These are phyloP conservation scores for Boletus coccyginus DNA, from an alignment of 768 basidiomycete species.

Conservation along the genomic window DNA sequence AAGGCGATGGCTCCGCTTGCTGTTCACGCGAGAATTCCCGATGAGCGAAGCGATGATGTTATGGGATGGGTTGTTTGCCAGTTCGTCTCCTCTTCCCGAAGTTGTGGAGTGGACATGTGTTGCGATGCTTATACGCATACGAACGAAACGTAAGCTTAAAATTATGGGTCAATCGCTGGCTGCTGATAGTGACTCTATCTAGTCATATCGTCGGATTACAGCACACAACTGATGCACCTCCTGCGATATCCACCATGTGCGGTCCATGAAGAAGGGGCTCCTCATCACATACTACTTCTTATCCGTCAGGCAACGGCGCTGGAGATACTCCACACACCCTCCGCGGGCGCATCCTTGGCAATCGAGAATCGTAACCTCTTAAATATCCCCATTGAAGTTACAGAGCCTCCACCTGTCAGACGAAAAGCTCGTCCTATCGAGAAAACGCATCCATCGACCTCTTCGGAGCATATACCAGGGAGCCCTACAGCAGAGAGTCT, in stretches of 20 bases:
- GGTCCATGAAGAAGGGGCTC: conserved; percentile 34
- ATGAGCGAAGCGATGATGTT: conserved; percentile 78
- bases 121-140: conserved; percentile 92
- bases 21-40: conserved; percentile 91
- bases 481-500: conserved; percentile 28
- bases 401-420: conserved; percentile 41
- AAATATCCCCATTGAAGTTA: conserved; percentile 67
- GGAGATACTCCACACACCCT: conserved; percentile 67
- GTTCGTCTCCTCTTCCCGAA: conserved; percentile 66
- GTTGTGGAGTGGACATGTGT: conserved; percentile 86
- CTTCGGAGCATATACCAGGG: conserved; percentile 18
- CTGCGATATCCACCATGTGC: conserved; percentile 73
- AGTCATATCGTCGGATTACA: conserved; percentile 91
- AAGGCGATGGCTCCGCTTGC: conserved; percentile 89
- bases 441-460: conserved; percentile 28
- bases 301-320: conserved; percentile 81
- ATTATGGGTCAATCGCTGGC: not conserved
- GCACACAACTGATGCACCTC: conserved; percentile 75
- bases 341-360: conserved; percentile 74
- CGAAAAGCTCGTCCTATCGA: conserved; percentile 35
- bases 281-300: conserved; percentile 65
- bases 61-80: conserved; percentile 97
- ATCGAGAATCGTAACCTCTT: conserved; percentile 81
- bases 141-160: conserved; percentile 73
- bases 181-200: conserved; percentile 15